These are phyloP conservation scores for Diaporthe eres DNA, from an alignment of 2,329 filamentous ascomycete genomes.

Conservation along the genomic window DNA sequence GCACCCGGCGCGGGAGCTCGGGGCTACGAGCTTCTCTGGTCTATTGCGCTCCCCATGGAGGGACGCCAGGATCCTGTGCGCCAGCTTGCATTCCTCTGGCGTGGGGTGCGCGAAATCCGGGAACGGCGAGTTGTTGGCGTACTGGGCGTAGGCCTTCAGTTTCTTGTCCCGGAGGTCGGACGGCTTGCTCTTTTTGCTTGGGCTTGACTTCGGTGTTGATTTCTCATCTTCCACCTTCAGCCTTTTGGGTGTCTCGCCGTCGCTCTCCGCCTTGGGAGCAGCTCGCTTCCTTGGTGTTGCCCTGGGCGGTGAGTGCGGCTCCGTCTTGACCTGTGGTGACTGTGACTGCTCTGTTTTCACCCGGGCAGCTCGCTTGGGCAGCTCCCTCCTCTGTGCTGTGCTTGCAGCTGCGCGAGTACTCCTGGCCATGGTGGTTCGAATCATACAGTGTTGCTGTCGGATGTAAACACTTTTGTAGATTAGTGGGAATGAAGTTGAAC, in stretches of 20 bases:
- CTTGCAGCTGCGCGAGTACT: conserved; percentile 38
- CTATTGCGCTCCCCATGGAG: conserved; percentile 75
- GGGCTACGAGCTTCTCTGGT: conserved; percentile 73
- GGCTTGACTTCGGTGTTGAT: conserved; percentile 30
- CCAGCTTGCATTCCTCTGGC: conserved; percentile 75
- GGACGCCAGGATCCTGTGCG: conserved; percentile 74
- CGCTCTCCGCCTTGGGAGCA: conserved; percentile 36
- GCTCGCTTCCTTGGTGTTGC: conserved; percentile 35
- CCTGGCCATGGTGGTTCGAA: conserved; percentile 37
- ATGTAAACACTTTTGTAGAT: too few relatives aligned
- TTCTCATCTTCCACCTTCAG: conserved; percentile 31
- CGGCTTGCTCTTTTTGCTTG: conserved; percentile 32
- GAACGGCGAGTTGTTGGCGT: conserved; percentile 69
- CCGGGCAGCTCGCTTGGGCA: conserved; percentile 36
- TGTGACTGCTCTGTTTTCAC: conserved; percentile 29
- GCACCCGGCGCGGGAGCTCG: conserved; percentile 75
- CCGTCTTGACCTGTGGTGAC: conserved; percentile 28
- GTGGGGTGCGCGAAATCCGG: conserved; percentile 77
- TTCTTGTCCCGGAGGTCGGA: conserved; percentile 57
- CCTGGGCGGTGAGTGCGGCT: neutral
- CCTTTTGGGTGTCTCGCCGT: conserved; percentile 31
- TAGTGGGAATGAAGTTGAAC: neutral
- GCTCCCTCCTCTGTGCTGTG: conserved; percentile 28
- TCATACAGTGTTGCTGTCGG: conserved; percentile 12
- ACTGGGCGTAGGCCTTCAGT: conserved; percentile 58